These are phyloP conservation scores for Hericium rajendrae DNA, from an alignment of 768 basidiomycete species.

Conservation along the genomic window DNA sequence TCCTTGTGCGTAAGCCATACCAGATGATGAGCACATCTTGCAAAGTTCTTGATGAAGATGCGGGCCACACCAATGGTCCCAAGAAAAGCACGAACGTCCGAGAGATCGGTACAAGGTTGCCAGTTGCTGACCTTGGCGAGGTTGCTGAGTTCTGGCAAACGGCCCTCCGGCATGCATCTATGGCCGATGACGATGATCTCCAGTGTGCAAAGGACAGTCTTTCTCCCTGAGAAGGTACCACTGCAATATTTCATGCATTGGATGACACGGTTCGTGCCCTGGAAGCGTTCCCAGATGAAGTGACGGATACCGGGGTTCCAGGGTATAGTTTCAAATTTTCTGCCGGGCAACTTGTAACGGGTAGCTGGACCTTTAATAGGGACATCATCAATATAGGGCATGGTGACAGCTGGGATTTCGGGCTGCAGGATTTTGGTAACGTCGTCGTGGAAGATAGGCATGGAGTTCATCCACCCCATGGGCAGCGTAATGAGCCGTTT, in stretches of 20 bases:
- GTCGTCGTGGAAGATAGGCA: too few relatives aligned
- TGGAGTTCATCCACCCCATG: too few relatives aligned
- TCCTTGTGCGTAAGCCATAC: slow-evolving; percentile 15
- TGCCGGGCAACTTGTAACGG: slow-evolving; percentile 19
- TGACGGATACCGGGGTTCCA: slow-evolving; percentile 26
- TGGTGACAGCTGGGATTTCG: slow-evolving; percentile 8
- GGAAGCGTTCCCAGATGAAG: slow-evolving; percentile 32
- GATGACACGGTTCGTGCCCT: slow-evolving; percentile 26
- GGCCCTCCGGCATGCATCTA: slow-evolving; percentile 25
- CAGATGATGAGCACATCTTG: slow-evolving; percentile 13
- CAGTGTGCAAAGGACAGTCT: slow-evolving; percentile 21
- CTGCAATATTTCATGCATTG: slow-evolving; percentile 28
- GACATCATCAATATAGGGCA: slow-evolving; percentile 32
- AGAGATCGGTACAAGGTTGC: slow-evolving; percentile 9
- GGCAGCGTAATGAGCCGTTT: too few relatives aligned
- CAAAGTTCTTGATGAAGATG: slow-evolving; percentile 17
- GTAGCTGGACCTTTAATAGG: slow-evolving; percentile 25
- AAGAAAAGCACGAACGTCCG: slow-evolving; percentile 19
- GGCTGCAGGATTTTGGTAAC: too few relatives aligned
- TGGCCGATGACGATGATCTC: slow-evolving; percentile 28
- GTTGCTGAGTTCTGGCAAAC: slow-evolving; percentile 18
- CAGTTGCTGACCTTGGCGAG: slow-evolving; percentile 20
- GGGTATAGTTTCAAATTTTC: slow-evolving; percentile 26
- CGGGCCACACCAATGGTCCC: slow-evolving; percentile 16
- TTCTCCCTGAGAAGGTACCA: slow-evolving; percentile 28